Base-by-base conservation (phyloP, 495 filamentous ascomycete species). In the Paragyromitra xinjiangensis region DNA sequence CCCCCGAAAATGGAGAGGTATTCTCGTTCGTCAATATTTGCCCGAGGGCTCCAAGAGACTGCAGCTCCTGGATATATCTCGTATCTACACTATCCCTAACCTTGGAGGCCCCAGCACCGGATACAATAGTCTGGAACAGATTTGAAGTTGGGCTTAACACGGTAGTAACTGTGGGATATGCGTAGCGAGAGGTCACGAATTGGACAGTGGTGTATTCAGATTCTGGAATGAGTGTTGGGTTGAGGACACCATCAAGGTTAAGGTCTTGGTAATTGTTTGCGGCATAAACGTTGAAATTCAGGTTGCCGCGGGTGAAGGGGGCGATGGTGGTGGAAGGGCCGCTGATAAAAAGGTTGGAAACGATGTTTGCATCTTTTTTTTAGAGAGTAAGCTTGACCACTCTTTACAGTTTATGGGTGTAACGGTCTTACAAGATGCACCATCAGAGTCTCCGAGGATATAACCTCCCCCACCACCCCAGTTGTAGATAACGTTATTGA, bases 401-500 rank as follows among this genome's bases (percentile, higher is more conserved):
- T 40, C 12, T 11, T 19, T 22, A 16, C 11, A n/a, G 1, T 61
- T 37, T 37, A 12, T 61, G 29, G n/a, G 12, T 29, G 12, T 6
- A 55, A 26, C 11, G 2, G 4, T 24, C 59, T 45, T 72, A 72
- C 59, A 78, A 48, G 82, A 85, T 53, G 71, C 64, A 6, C 85
- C 84, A 0, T 66, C 82, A 22, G 83, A 82, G 55, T 86, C 82
- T 12, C 79, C 84, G 3, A 82, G 79, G 65, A 83, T 86, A 66
- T 85, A 85, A 64, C 69, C 85, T 66, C 67, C 84, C 7, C 64
- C 71, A 19, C 71, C 71, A 75, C 70, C 81, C 74, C 77, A 85
- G 74, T 85, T 86, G 62, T 85, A 86, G 14, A 86, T 63, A 24
- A 86, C 80, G 69, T 86, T 85, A 72, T 86, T 85, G 73, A 84